These are phyloP conservation scores for Tuber melanosporum DNA, from an alignment of 495 filamentous ascomycete genomes.

Conservation along the genomic window DNA sequence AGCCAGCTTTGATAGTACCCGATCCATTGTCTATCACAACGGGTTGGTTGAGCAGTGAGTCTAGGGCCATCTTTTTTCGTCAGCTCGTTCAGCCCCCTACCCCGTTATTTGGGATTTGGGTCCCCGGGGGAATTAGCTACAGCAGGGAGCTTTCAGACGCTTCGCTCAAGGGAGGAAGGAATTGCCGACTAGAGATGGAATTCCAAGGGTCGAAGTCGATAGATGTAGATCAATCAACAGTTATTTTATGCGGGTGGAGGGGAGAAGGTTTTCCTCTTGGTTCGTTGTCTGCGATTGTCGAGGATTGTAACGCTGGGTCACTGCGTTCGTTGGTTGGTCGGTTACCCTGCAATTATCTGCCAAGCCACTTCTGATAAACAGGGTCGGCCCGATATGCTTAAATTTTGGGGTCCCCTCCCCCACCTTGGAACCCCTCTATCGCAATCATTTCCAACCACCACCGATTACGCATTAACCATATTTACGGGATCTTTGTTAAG, in stretches of 20 bases:
- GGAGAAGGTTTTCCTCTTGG: not conserved
- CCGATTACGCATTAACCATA: not conserved
- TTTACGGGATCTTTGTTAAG: not conserved
- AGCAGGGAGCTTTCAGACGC: not conserved
- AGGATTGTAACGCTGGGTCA: not conserved
- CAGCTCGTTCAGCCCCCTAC: constrained; percentile 1
- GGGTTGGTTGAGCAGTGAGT: constrained; percentile 89
- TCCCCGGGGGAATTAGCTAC: not conserved
- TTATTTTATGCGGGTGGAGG: not conserved
- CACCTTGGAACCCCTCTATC: not conserved
- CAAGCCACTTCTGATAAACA: not conserved
- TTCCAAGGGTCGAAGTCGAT: not conserved
- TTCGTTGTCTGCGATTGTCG: not conserved
- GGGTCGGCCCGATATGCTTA: not conserved
- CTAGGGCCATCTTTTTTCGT: constrained; percentile 43
- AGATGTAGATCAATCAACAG: not conserved
- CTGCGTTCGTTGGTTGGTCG: not conserved
- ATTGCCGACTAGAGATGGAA: not conserved
- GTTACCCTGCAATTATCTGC: not conserved
- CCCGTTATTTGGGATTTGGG: not conserved
- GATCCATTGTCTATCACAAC: constrained; percentile 99
- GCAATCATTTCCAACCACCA: not conserved
- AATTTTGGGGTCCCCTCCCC: not conserved
- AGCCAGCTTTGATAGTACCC: constrained; percentile 93
- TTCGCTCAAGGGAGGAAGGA: not conserved